phyloP scores from a whole-genome alignment of 306 rosid species.

The Dalbergia cochinchinensis region DNA sequence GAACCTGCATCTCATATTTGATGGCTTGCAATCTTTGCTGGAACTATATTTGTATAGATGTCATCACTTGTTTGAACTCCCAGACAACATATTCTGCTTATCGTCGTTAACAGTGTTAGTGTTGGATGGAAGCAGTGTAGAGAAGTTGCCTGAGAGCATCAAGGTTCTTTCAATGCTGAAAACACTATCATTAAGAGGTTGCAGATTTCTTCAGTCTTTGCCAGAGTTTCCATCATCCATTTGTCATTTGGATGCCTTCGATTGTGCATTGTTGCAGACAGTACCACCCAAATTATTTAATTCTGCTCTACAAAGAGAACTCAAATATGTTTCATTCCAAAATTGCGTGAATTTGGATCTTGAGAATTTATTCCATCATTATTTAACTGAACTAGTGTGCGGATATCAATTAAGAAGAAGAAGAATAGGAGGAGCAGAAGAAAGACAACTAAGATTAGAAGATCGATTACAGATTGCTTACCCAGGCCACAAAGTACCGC shows the following conservation, averaged over 20 bases:
- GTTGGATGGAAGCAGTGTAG: constrained; percentile 14
- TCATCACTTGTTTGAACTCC: constrained; percentile 2
- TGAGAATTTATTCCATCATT: no score
- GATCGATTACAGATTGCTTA: no score
- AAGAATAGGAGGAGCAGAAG: no score
- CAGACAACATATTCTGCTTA: background rate
- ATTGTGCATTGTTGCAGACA: no score
- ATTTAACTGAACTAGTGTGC: no score
- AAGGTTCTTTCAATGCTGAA: constrained; percentile 6
- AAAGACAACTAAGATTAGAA: background rate
- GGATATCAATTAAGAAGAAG: background rate
- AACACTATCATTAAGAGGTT: background rate
- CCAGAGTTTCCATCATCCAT: constrained; percentile 47
- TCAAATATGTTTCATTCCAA: background rate
- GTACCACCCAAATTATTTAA: background rate
- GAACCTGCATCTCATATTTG: constrained; percentile 16
- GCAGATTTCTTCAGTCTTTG: constrained; percentile 29
- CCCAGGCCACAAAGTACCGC: background rate
- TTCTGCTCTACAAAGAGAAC: background rate
- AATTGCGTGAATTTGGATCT: background rate
- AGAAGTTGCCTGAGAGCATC: constrained; percentile 37
- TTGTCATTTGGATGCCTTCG: background rate
- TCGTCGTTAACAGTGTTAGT: background rate
- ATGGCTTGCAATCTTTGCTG: background rate
- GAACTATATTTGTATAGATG: background rate